Conservation (phyloP, 805 yeast species). For the Starmerella apis region DNA sequence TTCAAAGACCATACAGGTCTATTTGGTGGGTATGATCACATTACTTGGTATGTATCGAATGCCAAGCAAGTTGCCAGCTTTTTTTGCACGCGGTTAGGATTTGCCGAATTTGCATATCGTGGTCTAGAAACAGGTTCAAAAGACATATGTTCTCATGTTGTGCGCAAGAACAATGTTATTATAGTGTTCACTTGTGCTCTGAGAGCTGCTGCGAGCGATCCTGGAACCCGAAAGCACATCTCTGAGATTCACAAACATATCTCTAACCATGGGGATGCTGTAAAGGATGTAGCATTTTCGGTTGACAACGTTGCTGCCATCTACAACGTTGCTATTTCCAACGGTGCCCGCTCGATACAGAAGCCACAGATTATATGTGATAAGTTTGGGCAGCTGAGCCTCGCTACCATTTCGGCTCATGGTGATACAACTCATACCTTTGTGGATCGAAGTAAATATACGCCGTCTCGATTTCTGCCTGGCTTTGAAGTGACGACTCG, state of each 20-base stretch:
- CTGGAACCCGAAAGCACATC: constrained; percentile 26
- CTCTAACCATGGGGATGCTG: constrained; percentile 61
- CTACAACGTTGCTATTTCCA: constrained; percentile 39
- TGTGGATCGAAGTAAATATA: constrained; percentile 36
- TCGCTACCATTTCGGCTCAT: constrained; percentile 44
- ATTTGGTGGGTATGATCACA: constrained; percentile 42
- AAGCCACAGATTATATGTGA: constrained; percentile 32
- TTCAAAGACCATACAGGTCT: neutral
- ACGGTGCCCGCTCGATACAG: constrained; percentile 40
- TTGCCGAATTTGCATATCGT: constrained; percentile 47
- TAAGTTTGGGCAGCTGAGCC: constrained; percentile 40
- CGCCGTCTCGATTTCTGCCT: constrained; percentile 42
- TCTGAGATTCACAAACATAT: constrained; percentile 40
- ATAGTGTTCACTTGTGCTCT: constrained; percentile 40
- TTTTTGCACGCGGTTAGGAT: constrained; percentile 51
- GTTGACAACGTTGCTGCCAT: constrained; percentile 44
- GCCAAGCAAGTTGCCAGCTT: constrained; percentile 53
- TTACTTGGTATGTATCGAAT: constrained; percentile 64
- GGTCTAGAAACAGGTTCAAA: constrained; percentile 63
- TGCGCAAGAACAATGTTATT: constrained; percentile 44
- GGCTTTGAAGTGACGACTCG: constrained; percentile 31
- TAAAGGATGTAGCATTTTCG: constrained; percentile 62
- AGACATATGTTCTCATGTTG: constrained; percentile 47
- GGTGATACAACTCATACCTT: constrained; percentile 67
- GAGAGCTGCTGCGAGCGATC: constrained; percentile 26